phyloP scores from a whole-genome alignment of 78 protist species.

The Ministeria vibrans region DNA sequence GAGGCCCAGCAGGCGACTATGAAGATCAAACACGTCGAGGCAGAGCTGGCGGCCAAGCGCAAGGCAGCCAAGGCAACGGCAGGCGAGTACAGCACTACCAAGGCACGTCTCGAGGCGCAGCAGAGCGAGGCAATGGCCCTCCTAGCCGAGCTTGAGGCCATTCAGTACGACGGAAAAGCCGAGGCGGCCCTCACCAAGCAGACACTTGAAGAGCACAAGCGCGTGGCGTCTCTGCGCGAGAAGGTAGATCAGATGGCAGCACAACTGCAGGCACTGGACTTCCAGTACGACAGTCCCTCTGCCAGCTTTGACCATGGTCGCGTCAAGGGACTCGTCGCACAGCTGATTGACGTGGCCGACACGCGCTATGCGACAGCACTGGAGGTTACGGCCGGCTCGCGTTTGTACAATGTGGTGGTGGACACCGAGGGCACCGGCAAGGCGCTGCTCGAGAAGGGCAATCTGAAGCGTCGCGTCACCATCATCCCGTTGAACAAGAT shows the following conservation, averaged over 20 bases:
- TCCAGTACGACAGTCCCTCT: constrained; percentile 66
- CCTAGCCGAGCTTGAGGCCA: neutral
- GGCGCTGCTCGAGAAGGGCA: constrained; percentile 69
- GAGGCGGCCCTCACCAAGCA: neutral
- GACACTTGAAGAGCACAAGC: constrained; percentile 6
- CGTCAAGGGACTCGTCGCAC: constrained; percentile 78
- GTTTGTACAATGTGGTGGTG: constrained; percentile 86
- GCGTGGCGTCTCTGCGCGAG: too few relatives aligned
- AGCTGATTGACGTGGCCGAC: constrained; percentile 54
- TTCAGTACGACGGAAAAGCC: neutral
- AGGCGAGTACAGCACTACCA: neutral
- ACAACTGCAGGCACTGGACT: constrained; percentile 8
- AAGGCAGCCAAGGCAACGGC: neutral
- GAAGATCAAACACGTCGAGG: constrained; percentile 26
- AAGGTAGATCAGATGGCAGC: neutral
- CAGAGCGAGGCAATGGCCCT: neutral
- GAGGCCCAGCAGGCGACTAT: constrained; percentile 40
- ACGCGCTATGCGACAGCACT: constrained; percentile 53
- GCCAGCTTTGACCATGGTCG: constrained; percentile 51
- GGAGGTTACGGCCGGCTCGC: constrained; percentile 86
- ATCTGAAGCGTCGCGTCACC: constrained; percentile 76
- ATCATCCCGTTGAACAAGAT: constrained; percentile 94
- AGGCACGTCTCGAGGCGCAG: neutral
- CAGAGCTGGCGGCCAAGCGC: constrained; percentile 15
- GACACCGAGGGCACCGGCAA: constrained; percentile 75